Percentiles rank a stretch among this genome's conserved stretches.
These are phyloP conservation scores for Eucalyptus marginata DNA, from an alignment of 345 rosid genomes.

Conservation along the genomic window DNA sequence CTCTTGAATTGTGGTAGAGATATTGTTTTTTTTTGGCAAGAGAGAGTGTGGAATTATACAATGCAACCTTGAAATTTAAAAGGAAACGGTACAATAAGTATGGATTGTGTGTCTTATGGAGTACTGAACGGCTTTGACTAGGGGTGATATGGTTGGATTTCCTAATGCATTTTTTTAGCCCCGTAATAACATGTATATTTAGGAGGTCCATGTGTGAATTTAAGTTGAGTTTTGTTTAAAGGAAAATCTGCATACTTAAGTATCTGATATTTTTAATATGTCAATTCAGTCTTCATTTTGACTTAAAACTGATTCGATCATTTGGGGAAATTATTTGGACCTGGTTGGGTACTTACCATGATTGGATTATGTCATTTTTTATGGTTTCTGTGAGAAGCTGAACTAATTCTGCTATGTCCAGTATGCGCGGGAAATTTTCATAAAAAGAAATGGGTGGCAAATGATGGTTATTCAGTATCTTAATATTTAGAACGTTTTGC, in stretches of 20 bases:
- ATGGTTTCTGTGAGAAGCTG: neutral
- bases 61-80: neutral
- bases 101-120: neutral
- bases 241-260: neutral
- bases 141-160: neutral
- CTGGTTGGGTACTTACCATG: neutral
- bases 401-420: neutral
- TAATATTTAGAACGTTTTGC: neutral
- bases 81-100: neutral
- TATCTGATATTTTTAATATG: neutral
- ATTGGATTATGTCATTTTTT: neutral
- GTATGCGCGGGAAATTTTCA: neutral
- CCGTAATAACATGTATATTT: neutral
- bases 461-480: neutral
- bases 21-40: neutral
- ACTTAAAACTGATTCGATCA: neutral
- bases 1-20: neutral
- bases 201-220: neutral
- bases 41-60: neutral
- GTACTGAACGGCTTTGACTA: neutral
- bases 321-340: neutral
- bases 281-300: neutral
- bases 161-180: neutral
- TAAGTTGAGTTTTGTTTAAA: neutral
- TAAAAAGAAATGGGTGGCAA: neutral